These are phyloP conservation scores for Babesia caballi DNA, from an alignment of 169 alveolate genomes.

Conservation along the genomic window DNA sequence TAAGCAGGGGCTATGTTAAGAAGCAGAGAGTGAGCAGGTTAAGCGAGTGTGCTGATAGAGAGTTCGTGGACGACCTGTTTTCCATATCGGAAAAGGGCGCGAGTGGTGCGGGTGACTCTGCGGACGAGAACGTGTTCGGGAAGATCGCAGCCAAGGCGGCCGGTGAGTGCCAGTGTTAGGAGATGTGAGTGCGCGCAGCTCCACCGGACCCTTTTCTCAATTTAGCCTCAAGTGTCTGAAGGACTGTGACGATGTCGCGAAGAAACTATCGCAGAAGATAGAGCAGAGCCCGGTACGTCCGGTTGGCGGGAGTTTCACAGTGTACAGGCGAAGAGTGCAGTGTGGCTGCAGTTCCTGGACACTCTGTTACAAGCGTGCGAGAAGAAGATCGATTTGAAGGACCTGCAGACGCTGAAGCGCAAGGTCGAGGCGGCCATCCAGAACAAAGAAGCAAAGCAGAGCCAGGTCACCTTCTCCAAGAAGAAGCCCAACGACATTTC, in stretches of 20 bases:
- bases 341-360: constrained; percentile 66
- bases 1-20: background rate
- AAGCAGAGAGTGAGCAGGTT: background rate
- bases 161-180: constrained; percentile 1
- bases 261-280: constrained; percentile 64
- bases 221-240: constrained; percentile 50
- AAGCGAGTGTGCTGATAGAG: constrained; percentile 59
- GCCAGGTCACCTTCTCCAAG: constrained; percentile 47
- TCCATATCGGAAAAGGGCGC: constrained; percentile 22
- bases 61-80: constrained; percentile 54
- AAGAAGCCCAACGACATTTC: constrained; percentile 66
- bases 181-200: constrained; percentile 12
- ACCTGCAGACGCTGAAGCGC: constrained; percentile 54
- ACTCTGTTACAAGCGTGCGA: constrained; percentile 61
- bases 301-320: background rate
- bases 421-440: constrained; percentile 54
- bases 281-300: constrained; percentile 56
- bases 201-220: constrained; percentile 56
- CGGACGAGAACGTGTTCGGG: constrained; percentile 32
- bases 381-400: constrained; percentile 60
- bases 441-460: constrained; percentile 38
- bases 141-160: constrained; percentile 17
- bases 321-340: constrained; percentile 58
- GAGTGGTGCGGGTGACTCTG: background rate
- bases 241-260: constrained; percentile 63